Conservation (phyloP, 2,329 filamentous ascomycete species). For the Trichoderma guizhouense region DNA sequence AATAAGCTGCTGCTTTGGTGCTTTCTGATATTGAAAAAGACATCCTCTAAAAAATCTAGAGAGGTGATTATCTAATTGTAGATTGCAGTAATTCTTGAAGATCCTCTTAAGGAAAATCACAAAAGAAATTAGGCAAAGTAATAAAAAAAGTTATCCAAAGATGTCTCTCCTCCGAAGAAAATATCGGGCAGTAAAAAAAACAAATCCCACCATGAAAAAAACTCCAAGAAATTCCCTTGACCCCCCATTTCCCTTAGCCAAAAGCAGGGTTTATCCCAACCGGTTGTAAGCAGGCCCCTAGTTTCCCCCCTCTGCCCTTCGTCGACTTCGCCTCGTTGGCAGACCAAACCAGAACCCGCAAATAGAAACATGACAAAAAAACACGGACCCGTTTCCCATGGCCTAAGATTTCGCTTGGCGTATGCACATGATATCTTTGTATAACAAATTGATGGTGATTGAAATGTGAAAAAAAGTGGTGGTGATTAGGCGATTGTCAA, state of each 20-base stretch:
- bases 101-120: neutral
- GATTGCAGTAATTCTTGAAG: neutral
- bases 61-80: neutral
- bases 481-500: slow-evolving; percentile 5
- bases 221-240: slow-evolving; percentile 10
- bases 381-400: slow-evolving; percentile 2
- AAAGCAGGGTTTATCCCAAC: slow-evolving; percentile 1
- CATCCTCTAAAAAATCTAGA: neutral
- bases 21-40: neutral
- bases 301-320: neutral
- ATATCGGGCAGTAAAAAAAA: neutral
- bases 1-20: neutral
- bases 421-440: slow-evolving; percentile 20
- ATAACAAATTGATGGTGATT: slow-evolving; percentile 1
- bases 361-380: slow-evolving; percentile 15
- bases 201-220: neutral
- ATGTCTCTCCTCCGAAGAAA: neutral
- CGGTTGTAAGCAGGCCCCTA: slow-evolving; percentile 4
- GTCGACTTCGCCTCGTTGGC: slow-evolving; percentile 12
- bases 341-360: neutral
- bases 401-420: neutral
- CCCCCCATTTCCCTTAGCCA: neutral
- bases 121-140: slow-evolving; percentile 1
- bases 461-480: neutral
- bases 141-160: neutral